Evolutionary conservation across 768 basidiomycete species (phyloP), one percentile per base, ranked within the genome.

Genomic region (Pholiota microspora): DNA sequence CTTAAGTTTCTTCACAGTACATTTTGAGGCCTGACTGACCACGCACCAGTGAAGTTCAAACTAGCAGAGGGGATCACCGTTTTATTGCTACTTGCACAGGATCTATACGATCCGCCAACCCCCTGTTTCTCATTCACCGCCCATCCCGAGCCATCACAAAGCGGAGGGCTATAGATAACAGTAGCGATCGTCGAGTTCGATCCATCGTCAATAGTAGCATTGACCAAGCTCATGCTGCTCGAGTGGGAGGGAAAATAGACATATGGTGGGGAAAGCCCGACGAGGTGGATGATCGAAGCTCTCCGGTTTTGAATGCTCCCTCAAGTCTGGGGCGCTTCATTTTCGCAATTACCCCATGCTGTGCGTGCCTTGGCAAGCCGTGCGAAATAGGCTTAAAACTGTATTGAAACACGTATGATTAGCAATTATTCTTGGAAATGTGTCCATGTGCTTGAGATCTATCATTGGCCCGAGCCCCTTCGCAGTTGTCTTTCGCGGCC

Each of bases 61-160:
- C 35, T 62, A 23, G 50, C 63, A 10, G 60, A 60, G 25, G 62
- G 59, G 18, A 40, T 45, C 32, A 24, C 38, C 24, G 16, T 23
- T 51, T 44, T 42, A 16, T 42, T 31, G 38, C 25, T 45, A 10
- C 49, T 55, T 23, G 58, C 52, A 32, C 52, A 51, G 24, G 28
- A 47, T 16, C 18, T 59, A 57, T 55, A 60, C 54, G 48, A 48
- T 38, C 51, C 59, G 18, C 46, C 36, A 56, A 47, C 45, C 23
- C 48, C 38, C 47, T 25, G 53, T 29, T 45, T 34, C 45, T 29
- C 48, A 15, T 18, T 52, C 15, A 53, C 45, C 8, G 35, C 31
- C 65, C 65, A 66, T 38, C 63, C 63, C 16, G 57, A 45, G 36
- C 65, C 65, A 34, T 49, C 58, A 45, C 65, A 66, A 42, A 56